phyloP scores from a whole-genome alignment of 345 rosid genomes.

The Geranium rotundifolium region DNA sequence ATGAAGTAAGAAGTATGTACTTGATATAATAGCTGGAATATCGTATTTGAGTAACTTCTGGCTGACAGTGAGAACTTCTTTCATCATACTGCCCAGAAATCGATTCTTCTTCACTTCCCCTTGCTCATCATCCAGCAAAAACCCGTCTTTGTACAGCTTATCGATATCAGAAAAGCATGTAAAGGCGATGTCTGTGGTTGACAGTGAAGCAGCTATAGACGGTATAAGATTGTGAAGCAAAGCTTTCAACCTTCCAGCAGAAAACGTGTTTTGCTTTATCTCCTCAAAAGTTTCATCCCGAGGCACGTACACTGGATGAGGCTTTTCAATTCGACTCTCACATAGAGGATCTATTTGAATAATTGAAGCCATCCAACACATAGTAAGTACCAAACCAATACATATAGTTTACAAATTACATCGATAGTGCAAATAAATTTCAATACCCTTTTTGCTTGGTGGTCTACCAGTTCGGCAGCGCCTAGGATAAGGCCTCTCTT shows the following conservation, averaged over 20 bases:
- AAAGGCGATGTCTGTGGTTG: conserved; percentile 71
- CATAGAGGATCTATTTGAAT: conserved; percentile 35
- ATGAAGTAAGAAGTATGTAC: conserved; percentile 19
- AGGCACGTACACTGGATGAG: conserved; percentile 79
- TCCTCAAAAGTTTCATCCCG: conserved; percentile 94
- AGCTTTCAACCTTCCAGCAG: conserved; percentile 80
- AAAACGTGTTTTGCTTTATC: conserved; percentile 67
- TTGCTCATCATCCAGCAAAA: conserved; percentile 40
- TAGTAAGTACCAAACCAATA: background rate
- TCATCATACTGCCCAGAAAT: conserved; percentile 24
- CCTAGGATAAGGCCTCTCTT: conserved; percentile 77
- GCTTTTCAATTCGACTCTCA: conserved; percentile 77
- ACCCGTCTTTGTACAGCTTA: conserved; percentile 48
- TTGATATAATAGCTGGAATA: conserved; percentile 64
- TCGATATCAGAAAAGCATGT: conserved; percentile 89
- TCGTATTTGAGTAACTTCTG: conserved; percentile 60
- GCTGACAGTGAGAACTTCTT: conserved; percentile 40
- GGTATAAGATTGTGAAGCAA: conserved; percentile 89
- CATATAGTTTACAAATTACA: too few relatives aligned
- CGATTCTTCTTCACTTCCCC: conserved; percentile 14
- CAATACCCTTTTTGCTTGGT: conserved; percentile 45
- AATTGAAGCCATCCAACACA: background rate
- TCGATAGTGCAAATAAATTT: background rate
- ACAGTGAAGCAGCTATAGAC: conserved; percentile 60
- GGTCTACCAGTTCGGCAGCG: conserved; percentile 90